Evolutionary conservation across 1,139 yeast genomes (phyloP).

Genomic region (Suhomyces bokatorum): DNA sequence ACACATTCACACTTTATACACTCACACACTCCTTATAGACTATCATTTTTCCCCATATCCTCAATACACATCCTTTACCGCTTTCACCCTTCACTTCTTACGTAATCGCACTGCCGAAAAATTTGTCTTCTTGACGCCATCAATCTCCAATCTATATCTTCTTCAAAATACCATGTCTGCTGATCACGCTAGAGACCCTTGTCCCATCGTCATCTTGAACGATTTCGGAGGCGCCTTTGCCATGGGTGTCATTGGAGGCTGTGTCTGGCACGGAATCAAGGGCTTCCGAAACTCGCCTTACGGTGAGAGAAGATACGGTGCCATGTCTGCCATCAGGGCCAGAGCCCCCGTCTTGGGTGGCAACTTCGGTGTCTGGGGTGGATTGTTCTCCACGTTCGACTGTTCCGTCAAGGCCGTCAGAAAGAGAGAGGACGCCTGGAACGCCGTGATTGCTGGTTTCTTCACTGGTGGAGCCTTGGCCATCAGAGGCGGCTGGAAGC

Average conservation of each 20-base stretch:
- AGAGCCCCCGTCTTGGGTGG: constrained; percentile 99
- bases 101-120: constrained; percentile 7
- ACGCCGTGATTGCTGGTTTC: constrained; percentile 97
- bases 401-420: constrained; percentile 94
- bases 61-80: no score
- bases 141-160: constrained; percentile 1
- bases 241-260: constrained; percentile 98
- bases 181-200: constrained; percentile 98
- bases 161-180: constrained; percentile 60
- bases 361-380: constrained; percentile 99
- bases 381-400: constrained; percentile 91
- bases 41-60: no score
- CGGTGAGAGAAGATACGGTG: constrained; percentile 92
- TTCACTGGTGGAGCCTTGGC: constrained; percentile 98
- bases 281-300: constrained; percentile 97
- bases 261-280: constrained; percentile 98
- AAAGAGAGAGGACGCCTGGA: constrained; percentile 98
- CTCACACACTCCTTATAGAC: no score
- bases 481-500: constrained; percentile 98
- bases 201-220: constrained; percentile 92
- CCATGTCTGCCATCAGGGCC: constrained; percentile 86
- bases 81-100: not conserved
- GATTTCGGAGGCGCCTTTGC: constrained; percentile 99
- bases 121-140: constrained; percentile 4
- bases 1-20: no score